phyloP scores from a whole-genome alignment of 2,329 filamentous ascomycete genomes.

The Pestalotiopsis sp. region DNA sequence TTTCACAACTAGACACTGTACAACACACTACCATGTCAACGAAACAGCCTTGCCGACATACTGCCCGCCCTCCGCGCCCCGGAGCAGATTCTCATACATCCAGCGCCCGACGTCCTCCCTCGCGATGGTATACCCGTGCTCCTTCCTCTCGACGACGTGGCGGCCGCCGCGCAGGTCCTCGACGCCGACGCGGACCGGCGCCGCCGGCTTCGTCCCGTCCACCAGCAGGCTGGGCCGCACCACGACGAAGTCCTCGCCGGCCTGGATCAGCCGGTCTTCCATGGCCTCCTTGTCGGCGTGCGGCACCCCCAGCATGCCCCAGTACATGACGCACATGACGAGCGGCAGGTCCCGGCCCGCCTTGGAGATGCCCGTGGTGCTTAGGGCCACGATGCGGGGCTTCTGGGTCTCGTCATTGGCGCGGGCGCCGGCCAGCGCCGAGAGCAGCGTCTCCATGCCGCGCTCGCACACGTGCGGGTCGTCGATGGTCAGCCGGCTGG shows the following conservation, averaged over 20 bases:
- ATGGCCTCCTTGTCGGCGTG: slow-evolving; percentile 49
- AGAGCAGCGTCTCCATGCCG: slow-evolving; percentile 42
- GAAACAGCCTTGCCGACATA: background rate
- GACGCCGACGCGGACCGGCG: slow-evolving; percentile 36
- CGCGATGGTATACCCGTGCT: slow-evolving; percentile 47
- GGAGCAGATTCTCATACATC: slow-evolving; percentile 41
- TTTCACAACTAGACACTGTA: background rate
- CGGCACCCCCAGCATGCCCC: slow-evolving; percentile 37
- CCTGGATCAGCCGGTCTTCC: slow-evolving; percentile 35
- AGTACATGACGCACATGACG: slow-evolving; percentile 43
- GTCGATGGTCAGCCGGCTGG: slow-evolving; percentile 36
- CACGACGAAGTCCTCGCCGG: slow-evolving; percentile 36
- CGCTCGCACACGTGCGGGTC: slow-evolving; percentile 49
- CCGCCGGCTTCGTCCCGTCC: slow-evolving; percentile 26
- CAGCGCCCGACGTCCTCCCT: slow-evolving; percentile 48
- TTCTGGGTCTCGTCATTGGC: slow-evolving; percentile 21
- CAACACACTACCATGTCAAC: background rate
- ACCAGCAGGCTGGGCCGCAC: slow-evolving; percentile 38
- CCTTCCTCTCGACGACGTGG: slow-evolving; percentile 28
- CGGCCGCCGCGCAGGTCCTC: slow-evolving; percentile 34
- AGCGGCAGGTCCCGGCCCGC: slow-evolving; percentile 43
- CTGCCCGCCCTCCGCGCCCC: slow-evolving; percentile 2
- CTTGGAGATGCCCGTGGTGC: slow-evolving; percentile 42
- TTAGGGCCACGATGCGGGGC: slow-evolving; percentile 39
- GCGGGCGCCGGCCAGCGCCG: slow-evolving; percentile 34